Conservation (phyloP, 345 rosid genomes). For the Physaria fendleri region DNA sequence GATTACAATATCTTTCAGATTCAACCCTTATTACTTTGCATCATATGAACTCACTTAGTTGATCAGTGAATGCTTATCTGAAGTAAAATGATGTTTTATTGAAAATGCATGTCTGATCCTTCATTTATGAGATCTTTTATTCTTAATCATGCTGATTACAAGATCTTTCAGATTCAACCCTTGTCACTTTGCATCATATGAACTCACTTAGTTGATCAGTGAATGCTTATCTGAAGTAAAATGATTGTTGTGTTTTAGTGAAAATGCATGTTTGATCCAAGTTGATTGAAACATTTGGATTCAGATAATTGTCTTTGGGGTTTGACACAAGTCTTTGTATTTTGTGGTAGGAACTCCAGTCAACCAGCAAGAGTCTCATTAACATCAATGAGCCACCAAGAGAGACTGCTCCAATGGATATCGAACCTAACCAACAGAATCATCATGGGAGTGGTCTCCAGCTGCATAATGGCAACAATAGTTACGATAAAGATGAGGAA, state of each 20-base stretch:
- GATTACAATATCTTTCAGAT: too few relatives aligned
- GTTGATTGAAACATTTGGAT: neutral
- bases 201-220: neutral
- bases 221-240: neutral
- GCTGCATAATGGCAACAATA: conserved; percentile 4
- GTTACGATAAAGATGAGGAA: neutral
- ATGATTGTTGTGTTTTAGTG: conserved; percentile 1
- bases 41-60: too few relatives aligned
- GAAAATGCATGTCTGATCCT: too few relatives aligned
- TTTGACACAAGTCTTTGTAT: conserved; percentile 9
- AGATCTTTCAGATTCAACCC: neutral
- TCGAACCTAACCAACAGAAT: conserved; percentile 14
- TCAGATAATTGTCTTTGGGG: neutral
- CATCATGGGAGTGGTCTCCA: neutral
- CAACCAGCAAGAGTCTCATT: conserved; percentile 22
- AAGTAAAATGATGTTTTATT: too few relatives aligned
- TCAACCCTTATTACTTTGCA: too few relatives aligned
- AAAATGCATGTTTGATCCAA: neutral
- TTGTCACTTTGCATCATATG: conserved; percentile 6
- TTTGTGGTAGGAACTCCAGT: conserved; percentile 37
- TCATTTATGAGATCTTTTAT: too few relatives aligned
- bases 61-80: too few relatives aligned
- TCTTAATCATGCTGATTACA: neutral
- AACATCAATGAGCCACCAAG: conserved; percentile 33
- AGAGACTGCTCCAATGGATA: conserved; percentile 20